Evolutionary conservation across 179 eudicot species (phyloP), one percentile per base, ranked within the genome.

Genomic region (Spergularia azorica): DNA sequence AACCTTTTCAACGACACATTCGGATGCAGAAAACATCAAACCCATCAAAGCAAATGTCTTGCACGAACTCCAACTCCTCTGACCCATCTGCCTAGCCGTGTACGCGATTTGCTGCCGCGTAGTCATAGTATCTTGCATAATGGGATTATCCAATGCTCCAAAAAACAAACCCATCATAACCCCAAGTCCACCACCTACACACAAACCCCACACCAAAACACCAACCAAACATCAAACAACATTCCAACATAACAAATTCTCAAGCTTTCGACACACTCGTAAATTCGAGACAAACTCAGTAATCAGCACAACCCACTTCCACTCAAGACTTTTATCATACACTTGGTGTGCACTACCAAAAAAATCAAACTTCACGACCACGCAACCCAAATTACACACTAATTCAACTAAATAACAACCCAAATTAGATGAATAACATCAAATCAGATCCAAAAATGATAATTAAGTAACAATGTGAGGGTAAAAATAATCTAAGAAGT

Each of bases 31-130:
- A 81, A 95, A 95, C 51, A 93, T 66, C 0, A 85, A 79, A 41
- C 98, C 98, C 98, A 95, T 89, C 11, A 95, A 72, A 20, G 98
- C 98, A 86, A 93, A 95, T 14, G 93, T 81, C 83, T 92, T 94
- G 84, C 98, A 94, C 63, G 89, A 85, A 81, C 91, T 83, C 98
- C 97, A 94, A 73, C 97, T 93, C 77, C 94, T 89, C 32, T 86
- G 83, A 70, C 97, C 97, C 97, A 94, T 92, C 84, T 90, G 94
- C 81, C 83, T 92, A 8, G 98, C 97, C n/a, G 82, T 80, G 60
- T 81, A 88, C 70, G 83, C 74, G 32, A 94, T 55, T 65, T 89
- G 98, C 69, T 94, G 96, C 75, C 84, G 81, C 3, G 91, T 83
- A 0, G 93, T 87, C 98, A 94, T 89, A 16, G 88, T 81, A 32